Evolutionary conservation across 805 yeast species (phyloP).

Genomic region (Cyberlindnera euphorbiiphila): DNA sequence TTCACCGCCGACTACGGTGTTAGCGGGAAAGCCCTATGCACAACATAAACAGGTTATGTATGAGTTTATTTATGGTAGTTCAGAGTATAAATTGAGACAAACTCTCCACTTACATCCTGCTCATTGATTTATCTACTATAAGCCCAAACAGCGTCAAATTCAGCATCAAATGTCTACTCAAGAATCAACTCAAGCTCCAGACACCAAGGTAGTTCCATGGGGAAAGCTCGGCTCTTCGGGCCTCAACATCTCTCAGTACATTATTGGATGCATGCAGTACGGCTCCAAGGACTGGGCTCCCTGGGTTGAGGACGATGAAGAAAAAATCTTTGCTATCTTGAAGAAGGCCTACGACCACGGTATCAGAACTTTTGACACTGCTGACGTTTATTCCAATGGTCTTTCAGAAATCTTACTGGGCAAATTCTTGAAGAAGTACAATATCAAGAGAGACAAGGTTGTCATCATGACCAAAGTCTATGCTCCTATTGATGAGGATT

Average conservation of each 20-base stretch:
- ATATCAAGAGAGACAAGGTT: slow-evolving; percentile 48
- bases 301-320: slow-evolving; percentile 45
- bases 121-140: no score
- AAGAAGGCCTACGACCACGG: slow-evolving; percentile 44
- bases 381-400: slow-evolving; percentile 46
- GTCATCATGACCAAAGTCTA: slow-evolving; percentile 47
- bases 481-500: slow-evolving; percentile 11
- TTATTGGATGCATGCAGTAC: slow-evolving; percentile 51
- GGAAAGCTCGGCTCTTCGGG: slow-evolving; percentile 40
- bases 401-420: slow-evolving; percentile 45
- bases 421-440: slow-evolving; percentile 46
- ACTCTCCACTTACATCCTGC: no score
- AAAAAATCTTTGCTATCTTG: slow-evolving; percentile 39
- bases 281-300: slow-evolving; percentile 35
- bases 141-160: no score
- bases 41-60: no score
- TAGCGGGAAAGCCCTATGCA: no score
- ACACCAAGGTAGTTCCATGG: slow-evolving; percentile 13
- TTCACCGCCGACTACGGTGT: no score
- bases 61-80: no score
- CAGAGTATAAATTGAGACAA: no score
- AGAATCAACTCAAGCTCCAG: slow-evolving; percentile 3
- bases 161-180: slow-evolving; percentile 4
- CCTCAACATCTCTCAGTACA: slow-evolving; percentile 41
- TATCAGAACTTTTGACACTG: slow-evolving; percentile 47